Base-by-base conservation (phyloP, 2,329 filamentous ascomycete genomes). In the Nigrospora sphaerica region DNA sequence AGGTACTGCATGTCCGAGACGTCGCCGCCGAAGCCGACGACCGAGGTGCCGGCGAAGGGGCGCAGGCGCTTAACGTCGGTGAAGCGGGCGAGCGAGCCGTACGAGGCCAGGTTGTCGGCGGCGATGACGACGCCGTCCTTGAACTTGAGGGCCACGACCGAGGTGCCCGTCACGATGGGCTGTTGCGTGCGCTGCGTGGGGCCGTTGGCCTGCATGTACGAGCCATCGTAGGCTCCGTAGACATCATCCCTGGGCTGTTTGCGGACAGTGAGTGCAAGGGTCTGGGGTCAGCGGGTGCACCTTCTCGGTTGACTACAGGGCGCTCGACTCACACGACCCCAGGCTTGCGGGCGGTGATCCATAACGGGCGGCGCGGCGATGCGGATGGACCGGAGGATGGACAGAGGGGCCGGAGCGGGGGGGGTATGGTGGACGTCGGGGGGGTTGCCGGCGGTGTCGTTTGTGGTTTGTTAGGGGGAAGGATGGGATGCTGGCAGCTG, bases 1-100 rank as follows among this genome's bases (percentile, higher is more conserved):
- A 98, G 83, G 75, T 95, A 95, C 75, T 98, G 93, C 93, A 98
- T 97, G 75, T 98, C 93, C 54, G 88, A 95, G 59, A 98, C 85
- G 73, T 98, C 93, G 67, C 93, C 93, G 66, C 90, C 89, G 72
- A 97, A 95, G 60, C 93, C 93, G 62, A 98, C 78, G 50, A 97
- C 80, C 31, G 89, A 84, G 54, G 84, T 81, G 55, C 83, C 77
- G 70, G 90, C 88, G 70, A 97, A 97, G 58, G 83, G 79, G 59
- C 89, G 89, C 56, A 98, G 85, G 63, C 93, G 91, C 74, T 96
- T 95, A 65, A 97, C 89, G 67, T 96, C 87, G 61, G 88, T 91
- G 78, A 97, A 98, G 64, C 93, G 89, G 50, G 93, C 92, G 56
- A 92, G 87, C 47, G 93, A 96, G 66, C 93, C 93, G 70, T 98